phyloP scores from a whole-genome alignment of 805 yeast genomes.

The Kregervanrija delftensis region DNA sequence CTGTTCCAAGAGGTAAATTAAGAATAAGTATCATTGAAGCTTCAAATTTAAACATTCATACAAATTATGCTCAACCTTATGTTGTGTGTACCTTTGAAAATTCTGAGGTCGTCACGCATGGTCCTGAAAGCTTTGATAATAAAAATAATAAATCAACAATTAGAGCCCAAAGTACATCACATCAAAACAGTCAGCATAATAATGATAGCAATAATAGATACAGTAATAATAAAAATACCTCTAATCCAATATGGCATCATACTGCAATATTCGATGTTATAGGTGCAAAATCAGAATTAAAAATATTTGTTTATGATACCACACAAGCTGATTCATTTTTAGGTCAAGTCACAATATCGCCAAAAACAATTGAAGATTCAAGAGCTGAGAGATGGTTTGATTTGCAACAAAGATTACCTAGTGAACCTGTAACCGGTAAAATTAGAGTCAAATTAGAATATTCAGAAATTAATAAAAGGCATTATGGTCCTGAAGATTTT shows the following conservation, averaged over 20 bases:
- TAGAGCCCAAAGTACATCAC: slow-evolving; percentile 23
- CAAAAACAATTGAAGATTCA: slow-evolving; percentile 43
- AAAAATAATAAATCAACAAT: slow-evolving; percentile 21
- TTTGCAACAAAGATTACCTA: slow-evolving; percentile 64
- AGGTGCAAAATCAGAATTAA: slow-evolving; percentile 76
- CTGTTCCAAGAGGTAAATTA: slow-evolving; percentile 71
- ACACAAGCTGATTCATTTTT: slow-evolving; percentile 73
- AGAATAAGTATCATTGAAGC: slow-evolving; percentile 81
- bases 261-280: slow-evolving; percentile 90
- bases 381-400: slow-evolving; percentile 64
- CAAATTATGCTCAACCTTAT: slow-evolving; percentile 63
- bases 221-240: slow-evolving; percentile 22
- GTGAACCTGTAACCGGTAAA: slow-evolving; percentile 73
- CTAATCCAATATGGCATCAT: slow-evolving; percentile 86
- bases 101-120: slow-evolving; percentile 81
- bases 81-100: slow-evolving; percentile 90
- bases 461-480: slow-evolving; percentile 60
- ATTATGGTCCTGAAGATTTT: slow-evolving; percentile 91
- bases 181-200: slow-evolving; percentile 16
- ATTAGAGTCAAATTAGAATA: slow-evolving; percentile 72
- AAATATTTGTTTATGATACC: slow-evolving; percentile 87
- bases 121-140: slow-evolving; percentile 47
- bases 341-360: slow-evolving; percentile 75
- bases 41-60: slow-evolving; percentile 50
- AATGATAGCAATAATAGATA: slow-evolving; percentile 2